Conservation (phyloP, 169 alveolate species). For the Amoebophrya sp. region DNA sequence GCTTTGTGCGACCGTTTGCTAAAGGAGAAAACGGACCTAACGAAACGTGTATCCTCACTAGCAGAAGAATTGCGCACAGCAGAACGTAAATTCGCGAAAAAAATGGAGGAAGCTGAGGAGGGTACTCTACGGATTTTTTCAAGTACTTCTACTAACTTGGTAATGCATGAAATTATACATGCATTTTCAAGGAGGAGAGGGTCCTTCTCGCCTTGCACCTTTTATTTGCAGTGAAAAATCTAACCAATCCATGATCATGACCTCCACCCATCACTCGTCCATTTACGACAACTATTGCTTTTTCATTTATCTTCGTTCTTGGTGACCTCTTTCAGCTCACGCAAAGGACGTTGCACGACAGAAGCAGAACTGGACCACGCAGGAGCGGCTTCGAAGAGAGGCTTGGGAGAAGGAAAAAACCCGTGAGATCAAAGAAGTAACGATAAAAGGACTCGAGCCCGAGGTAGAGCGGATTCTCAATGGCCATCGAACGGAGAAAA, state of each 20-base stretch:
- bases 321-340: not conserved
- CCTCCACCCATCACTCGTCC: too few species aligned
- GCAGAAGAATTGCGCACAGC: not conserved
- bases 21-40: not conserved
- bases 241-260: too few species aligned
- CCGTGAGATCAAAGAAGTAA: conserved; percentile 22
- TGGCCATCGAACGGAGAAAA: conserved; percentile 15
- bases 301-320: not conserved
- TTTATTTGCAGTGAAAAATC: too few species aligned
- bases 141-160: too few species aligned
- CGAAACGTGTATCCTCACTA: not conserved
- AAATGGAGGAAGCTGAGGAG: not conserved
- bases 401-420: conserved; percentile 29
- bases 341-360: conserved; percentile 5
- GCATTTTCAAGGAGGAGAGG: too few species aligned
- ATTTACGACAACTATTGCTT: not conserved
- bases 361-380: conserved; percentile 29
- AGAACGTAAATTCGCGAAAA: not conserved
- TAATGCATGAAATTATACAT: too few species aligned
- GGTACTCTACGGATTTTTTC: too few species aligned
- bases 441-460: conserved; percentile 29
- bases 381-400: conserved; percentile 16
- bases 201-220: too few species aligned
- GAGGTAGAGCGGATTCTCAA: conserved; percentile 32
- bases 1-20: conserved; percentile 2